Conservation (phyloP, 2,329 filamentous ascomycete species). For the Pseudogymnoascus sp. region DNA sequence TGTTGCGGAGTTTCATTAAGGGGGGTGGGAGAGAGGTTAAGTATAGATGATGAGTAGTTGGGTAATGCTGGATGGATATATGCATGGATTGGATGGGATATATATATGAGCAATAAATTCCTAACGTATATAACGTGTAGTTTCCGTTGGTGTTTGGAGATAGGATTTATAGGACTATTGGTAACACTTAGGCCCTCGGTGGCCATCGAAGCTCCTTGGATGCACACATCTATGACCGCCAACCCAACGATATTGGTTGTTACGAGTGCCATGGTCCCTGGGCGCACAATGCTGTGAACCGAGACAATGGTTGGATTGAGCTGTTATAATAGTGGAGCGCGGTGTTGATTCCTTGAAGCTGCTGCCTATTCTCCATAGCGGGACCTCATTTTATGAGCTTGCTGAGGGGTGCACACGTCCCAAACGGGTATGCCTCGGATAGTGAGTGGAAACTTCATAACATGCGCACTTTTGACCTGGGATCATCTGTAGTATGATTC, state of each 20-base stretch:
- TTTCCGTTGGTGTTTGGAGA: background rate
- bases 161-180: background rate
- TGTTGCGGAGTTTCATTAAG: constrained; percentile 67
- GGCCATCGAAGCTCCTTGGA: background rate
- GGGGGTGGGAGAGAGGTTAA: background rate
- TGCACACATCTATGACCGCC: background rate
- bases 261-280: background rate
- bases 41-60: background rate
- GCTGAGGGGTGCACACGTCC: background rate
- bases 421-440: background rate
- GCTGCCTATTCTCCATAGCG: background rate
- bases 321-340: background rate
- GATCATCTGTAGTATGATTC: background rate
- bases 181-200: background rate
- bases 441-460: background rate
- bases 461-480: background rate
- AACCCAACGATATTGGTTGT: background rate
- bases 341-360: background rate
- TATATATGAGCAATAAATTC: constrained; percentile 1
- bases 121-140: background rate
- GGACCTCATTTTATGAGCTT: background rate
- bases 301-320: background rate
- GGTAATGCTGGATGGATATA: background rate
- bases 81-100: constrained; percentile 4
- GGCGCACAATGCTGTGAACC: background rate